Conservation (phyloP, 169 alveolate species). For the Plasmodium adleri region DNA sequence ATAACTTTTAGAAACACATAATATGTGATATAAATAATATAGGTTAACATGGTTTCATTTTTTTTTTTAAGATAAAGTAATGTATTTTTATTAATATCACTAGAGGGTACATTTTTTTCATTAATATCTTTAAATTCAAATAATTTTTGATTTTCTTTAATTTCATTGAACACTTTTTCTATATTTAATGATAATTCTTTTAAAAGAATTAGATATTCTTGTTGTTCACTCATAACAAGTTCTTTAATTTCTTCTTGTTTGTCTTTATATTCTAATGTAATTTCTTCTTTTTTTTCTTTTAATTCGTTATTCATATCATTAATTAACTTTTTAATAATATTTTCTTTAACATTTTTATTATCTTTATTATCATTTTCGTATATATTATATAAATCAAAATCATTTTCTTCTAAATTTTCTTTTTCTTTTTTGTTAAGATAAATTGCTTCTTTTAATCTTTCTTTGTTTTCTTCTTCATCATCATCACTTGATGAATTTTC, state of each 20-base stretch:
- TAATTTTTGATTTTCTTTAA: conserved; percentile 65
- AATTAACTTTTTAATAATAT: conserved; percentile 68
- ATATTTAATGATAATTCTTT: conserved; percentile 68
- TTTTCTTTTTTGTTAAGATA: conserved; percentile 71
- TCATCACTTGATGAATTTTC: conserved; percentile 67
- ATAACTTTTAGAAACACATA: conserved; percentile 80
- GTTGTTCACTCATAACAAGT: conserved; percentile 74
- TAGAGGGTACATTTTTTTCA: conserved; percentile 67
- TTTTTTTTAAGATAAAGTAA: conserved; percentile 80
- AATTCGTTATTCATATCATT: conserved; percentile 76
- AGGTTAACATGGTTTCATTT: conserved; percentile 81
- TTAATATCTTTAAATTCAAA: conserved; percentile 68
- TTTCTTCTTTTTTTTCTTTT: conserved; percentile 73
- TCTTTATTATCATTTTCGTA: conserved; percentile 70
- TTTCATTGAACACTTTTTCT: conserved; percentile 75
- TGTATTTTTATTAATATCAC: conserved; percentile 75
- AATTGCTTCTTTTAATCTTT: conserved; percentile 77
- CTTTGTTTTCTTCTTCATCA: conserved; percentile 66
- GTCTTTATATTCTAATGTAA: conserved; percentile 50
- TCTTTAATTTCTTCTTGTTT: conserved; percentile 57
- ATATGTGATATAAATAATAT: conserved; percentile 79
- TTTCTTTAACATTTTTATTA: conserved; percentile 40
- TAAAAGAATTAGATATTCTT: conserved; percentile 69
- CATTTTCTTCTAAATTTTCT: conserved; percentile 70
- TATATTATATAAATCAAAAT: conserved; percentile 62